phyloP scores from a whole-genome alignment of 2,329 filamentous ascomycete genomes.

The Aspergillus sp. region DNA sequence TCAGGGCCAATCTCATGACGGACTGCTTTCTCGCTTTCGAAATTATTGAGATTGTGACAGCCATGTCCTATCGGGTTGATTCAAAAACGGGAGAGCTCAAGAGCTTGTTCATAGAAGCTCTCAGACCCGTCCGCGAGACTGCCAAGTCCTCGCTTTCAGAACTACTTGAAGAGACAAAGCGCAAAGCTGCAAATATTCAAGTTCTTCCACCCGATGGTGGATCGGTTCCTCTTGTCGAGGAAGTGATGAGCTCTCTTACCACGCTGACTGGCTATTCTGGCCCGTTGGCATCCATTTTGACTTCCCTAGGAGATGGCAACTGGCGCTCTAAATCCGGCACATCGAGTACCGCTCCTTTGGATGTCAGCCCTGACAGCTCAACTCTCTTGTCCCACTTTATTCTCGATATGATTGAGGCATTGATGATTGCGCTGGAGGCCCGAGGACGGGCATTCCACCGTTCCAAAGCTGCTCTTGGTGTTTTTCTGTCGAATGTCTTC shows the following conservation, averaged over 20 bases:
- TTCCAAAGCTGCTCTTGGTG: constrained; percentile 72
- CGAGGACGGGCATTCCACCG: constrained; percentile 71
- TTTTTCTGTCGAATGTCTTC: constrained; percentile 87
- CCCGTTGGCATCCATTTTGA: constrained; percentile 83
- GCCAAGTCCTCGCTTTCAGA: constrained; percentile 81
- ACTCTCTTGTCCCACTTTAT: constrained; percentile 89
- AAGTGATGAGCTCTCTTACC: constrained; percentile 81
- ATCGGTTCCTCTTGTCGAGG: constrained; percentile 69
- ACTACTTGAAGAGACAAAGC: constrained; percentile 76
- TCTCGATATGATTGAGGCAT: constrained; percentile 76
- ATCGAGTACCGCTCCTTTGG: constrained; percentile 68
- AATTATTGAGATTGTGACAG: constrained; percentile 83
- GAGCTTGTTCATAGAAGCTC: constrained; percentile 70
- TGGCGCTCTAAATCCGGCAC: constrained; percentile 66
- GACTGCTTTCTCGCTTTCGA: constrained; percentile 96
- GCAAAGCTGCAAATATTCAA: constrained; percentile 61
- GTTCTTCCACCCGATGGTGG: constrained; percentile 73
- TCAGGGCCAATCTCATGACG: constrained; percentile 77
- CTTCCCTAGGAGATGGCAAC: constrained; percentile 86
- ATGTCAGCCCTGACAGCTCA: constrained; percentile 81
- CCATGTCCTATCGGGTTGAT: constrained; percentile 73
- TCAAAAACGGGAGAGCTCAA: constrained; percentile 82
- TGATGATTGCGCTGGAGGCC: constrained; percentile 69
- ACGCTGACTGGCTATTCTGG: constrained; percentile 81
- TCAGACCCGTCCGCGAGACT: constrained; percentile 87